Evolutionary conservation across 139 green algal species (phyloP), one percentile per base, ranked within the genome.

Genomic region (Closterium sp.): DNA sequence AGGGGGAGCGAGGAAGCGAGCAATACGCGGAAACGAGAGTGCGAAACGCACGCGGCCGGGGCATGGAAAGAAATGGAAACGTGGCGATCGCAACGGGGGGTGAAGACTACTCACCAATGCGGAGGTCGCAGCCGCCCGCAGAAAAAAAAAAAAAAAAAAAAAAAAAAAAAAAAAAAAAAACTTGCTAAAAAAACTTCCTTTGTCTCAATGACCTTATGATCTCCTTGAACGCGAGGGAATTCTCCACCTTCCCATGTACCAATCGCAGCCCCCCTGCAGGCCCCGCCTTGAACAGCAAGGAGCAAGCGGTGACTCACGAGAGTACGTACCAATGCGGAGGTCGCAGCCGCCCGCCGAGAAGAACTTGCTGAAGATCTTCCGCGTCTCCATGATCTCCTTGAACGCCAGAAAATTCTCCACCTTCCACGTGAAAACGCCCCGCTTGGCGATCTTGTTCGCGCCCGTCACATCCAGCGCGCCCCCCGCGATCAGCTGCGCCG

Each of bases 181-280:
- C 94, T 95, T 96, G 94, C 89, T 95, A 95, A 97, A 97, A 38
- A 97, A 96, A 91, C 96, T 97, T 86, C 95, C 93, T 25, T 94
- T 96, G 92, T 97, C 96, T 94, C n/a, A n/a, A n/a, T n/a, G n/a
- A n/a, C n/a, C n/a, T n/a, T n/a, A 97, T 95, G 94, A 97, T 96
- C 38, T 96, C 94, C 89, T 96, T 96, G 91, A 97, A 97, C 64
- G 93, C 92, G 4, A 93, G 32, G 84, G 96, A 96, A 95, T 97
- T 16, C 64, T 83, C 64, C 64, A 83, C 64, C 64, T 10, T 16
- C 64, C 12, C 64, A 10, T 10, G 12, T 16, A 16, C 64, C 64
- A 83, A 83, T 16, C 64, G 16, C 64, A 10, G 16, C 64, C 76
- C 30, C 34, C 89, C 5, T n/a, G 28, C 34, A 69, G 43, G 12